Conservation (phyloP, 23 red algal genomes). For the Chondrus crispus region DNA sequence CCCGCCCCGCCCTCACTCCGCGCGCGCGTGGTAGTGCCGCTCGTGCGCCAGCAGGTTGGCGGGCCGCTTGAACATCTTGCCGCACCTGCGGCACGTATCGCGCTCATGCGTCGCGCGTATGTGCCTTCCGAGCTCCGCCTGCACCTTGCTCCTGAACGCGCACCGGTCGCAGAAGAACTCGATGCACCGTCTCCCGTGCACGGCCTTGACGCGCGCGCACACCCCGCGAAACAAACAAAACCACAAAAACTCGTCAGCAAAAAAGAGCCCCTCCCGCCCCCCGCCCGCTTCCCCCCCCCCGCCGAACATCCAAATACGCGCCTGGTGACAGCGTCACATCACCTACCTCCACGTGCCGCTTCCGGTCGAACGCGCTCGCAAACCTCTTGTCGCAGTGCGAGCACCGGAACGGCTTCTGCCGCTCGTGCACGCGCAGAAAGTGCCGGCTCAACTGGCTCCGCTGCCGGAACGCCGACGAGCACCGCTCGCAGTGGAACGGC, state of each 20-base stretch:
- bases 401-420: conserved; percentile 62
- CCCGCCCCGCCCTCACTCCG: not conserved
- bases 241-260: too few species aligned
- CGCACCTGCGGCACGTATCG: conserved; percentile 44
- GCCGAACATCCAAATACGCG: too few species aligned
- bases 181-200: conserved; percentile 50
- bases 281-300: too few species aligned
- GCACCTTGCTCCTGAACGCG: conserved; percentile 31
- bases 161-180: conserved; percentile 65
- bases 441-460: conserved; percentile 47
- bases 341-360: conserved; percentile 66
- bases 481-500: conserved; percentile 46
- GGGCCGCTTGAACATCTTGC: conserved; percentile 51
- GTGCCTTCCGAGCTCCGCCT: conserved; percentile 10
- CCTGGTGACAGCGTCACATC: too few species aligned
- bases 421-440: conserved; percentile 67
- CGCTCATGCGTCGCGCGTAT: conserved; percentile 50
- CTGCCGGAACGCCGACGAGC: conserved; percentile 55
- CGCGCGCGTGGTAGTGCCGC: conserved; percentile 43
- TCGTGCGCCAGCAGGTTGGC: conserved; percentile 55
- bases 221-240: too few species aligned
- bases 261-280: too few species aligned
- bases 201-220: not conserved
- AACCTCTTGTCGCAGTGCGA: conserved; percentile 67
- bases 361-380: conserved; percentile 56